These are phyloP conservation scores for Podospora pseudoanserina DNA, from an alignment of 495 filamentous ascomycete species.

Conservation along the genomic window DNA sequence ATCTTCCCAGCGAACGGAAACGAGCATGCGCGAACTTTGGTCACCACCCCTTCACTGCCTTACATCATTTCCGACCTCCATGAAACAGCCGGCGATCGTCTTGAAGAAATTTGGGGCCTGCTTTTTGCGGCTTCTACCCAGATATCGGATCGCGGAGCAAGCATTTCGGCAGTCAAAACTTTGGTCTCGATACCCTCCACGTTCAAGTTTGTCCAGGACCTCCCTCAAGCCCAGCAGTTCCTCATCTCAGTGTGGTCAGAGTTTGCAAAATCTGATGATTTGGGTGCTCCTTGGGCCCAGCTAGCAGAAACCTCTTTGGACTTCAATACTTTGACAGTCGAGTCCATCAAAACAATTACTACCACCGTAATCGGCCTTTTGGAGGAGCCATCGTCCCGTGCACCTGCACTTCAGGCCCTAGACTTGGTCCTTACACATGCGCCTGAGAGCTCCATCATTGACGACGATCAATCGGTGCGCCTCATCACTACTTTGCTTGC, in stretches of 20 bases:
- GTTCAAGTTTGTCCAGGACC: constrained; percentile 24
- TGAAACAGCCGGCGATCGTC: constrained; percentile 23
- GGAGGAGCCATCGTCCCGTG: constrained; percentile 13
- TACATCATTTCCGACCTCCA: constrained; percentile 39
- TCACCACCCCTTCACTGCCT: constrained; percentile 34
- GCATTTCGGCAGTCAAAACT: constrained; percentile 30
- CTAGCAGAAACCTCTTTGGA: constrained; percentile 42
- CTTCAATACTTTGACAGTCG: constrained; percentile 30
- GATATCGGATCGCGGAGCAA: constrained; percentile 15
- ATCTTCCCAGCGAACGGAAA: constrained; percentile 23
- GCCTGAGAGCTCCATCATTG: constrained; percentile 32
- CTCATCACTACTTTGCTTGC: constrained; percentile 44
- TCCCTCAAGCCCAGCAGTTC: constrained; percentile 38
- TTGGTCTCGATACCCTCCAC: constrained; percentile 40
- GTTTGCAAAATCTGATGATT: constrained; percentile 22
- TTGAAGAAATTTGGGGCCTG: constrained; percentile 34
- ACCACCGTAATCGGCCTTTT: constrained; percentile 29
- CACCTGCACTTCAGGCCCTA: constrained; percentile 34
- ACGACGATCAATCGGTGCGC: constrained; percentile 35
- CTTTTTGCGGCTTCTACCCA: constrained; percentile 34
- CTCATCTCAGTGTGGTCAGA: constrained; percentile 35
- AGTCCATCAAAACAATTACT: constrained; percentile 27
- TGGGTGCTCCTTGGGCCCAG: constrained; percentile 27
- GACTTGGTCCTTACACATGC: constrained; percentile 37
- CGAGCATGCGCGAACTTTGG: constrained; percentile 26